Conservation (phyloP, 805 yeast genomes). For the Yarrowia porcina region DNA sequence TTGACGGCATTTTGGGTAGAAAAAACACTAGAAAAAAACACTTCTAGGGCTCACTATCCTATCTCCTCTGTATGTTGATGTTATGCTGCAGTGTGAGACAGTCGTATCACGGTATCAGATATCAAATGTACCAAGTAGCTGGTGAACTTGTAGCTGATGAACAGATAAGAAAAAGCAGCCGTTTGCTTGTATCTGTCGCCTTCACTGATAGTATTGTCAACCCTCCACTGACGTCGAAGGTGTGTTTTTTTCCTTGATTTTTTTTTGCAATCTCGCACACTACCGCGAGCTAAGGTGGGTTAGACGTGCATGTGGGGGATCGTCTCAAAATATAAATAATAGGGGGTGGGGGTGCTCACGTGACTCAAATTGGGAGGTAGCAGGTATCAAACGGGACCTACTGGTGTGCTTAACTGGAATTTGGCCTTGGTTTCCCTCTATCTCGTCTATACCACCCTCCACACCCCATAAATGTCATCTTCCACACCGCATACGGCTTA, state of each 20-base stretch:
- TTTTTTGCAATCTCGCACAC: slow-evolving; percentile 6
- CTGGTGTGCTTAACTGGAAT: too few relatives aligned
- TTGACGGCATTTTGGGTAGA: slow-evolving; percentile 5
- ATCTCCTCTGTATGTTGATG: background rate
- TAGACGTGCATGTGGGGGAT: slow-evolving; percentile 9
- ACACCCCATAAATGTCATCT: background rate
- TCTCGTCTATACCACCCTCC: background rate
- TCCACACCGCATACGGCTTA: background rate
- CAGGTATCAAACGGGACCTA: too few relatives aligned
- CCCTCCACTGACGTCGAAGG: too few relatives aligned
- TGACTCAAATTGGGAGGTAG: background rate
- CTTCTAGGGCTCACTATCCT: too few relatives aligned
- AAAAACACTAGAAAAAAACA: too few relatives aligned
- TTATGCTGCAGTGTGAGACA: background rate
- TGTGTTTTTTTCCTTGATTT: background rate
- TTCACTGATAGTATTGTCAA: too few relatives aligned
- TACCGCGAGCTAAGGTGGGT: background rate
- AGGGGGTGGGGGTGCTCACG: background rate
- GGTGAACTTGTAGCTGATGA: too few relatives aligned
- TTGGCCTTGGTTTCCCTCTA: background rate
- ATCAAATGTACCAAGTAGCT: too few relatives aligned
- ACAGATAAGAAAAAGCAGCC: too few relatives aligned
- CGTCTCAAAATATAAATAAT: background rate
- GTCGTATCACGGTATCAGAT: too few relatives aligned
- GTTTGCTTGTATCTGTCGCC: too few relatives aligned